A percentile compares a stretch with the other conserved stretches of the same genome.
These are phyloP conservation scores for Herpetospermum pedunculosum DNA, from an alignment of 306 rosid species.

Conservation along the genomic window DNA sequence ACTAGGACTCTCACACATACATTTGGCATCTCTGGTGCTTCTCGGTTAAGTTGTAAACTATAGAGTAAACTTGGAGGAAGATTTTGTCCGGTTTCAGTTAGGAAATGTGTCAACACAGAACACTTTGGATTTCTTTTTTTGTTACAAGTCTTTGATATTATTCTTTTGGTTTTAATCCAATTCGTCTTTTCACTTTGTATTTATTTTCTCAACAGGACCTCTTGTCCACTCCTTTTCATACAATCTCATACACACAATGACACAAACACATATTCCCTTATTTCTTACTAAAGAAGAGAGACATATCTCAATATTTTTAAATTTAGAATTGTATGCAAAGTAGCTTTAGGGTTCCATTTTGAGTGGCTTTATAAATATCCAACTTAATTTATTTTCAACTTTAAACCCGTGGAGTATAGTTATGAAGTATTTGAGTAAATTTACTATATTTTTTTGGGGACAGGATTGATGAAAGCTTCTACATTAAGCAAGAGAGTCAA, in stretches of 20 bases:
- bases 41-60: not conserved
- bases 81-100: not conserved
- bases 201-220: not conserved
- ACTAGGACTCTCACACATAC: too few relatives aligned
- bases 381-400: not conserved
- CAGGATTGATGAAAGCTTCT: constrained; percentile 54
- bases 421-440: not conserved
- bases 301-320: not conserved
- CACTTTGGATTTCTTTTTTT: not conserved
- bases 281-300: not conserved
- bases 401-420: not conserved
- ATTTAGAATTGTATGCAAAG: not conserved
- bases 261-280: not conserved
- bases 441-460: constrained; percentile 3
- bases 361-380: not conserved
- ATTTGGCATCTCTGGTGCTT: not conserved
- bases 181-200: not conserved
- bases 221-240: not conserved
- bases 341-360: not conserved
- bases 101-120: not conserved
- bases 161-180: not conserved
- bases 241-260: not conserved
- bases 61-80: not conserved
- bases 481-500: constrained; percentile 34
- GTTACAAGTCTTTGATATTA: not conserved